phyloP scores from a whole-genome alignment of 495 filamentous ascomycete species.

The Podospora appendiculata region DNA sequence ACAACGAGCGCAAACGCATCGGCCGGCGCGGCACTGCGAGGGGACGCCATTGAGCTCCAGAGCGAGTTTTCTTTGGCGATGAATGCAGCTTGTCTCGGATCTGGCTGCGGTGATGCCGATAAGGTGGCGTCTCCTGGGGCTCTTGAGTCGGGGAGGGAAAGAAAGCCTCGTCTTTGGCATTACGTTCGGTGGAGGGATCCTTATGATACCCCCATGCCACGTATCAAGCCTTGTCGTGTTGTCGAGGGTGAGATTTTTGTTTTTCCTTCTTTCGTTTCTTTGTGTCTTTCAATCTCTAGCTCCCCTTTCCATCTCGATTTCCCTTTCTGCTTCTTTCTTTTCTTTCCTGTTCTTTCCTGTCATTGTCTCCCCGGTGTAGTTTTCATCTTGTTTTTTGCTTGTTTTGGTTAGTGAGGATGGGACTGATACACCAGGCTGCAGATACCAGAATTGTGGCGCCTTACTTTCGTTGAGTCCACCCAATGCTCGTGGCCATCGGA shows the following conservation, averaged over 20 bases:
- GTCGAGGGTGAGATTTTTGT: neutral
- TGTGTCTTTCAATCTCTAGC: neutral
- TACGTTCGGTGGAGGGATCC: conserved; percentile 16
- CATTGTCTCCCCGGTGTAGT: neutral
- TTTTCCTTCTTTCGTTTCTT: neutral
- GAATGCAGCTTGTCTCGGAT: neutral
- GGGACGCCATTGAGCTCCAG: conserved; percentile 8
- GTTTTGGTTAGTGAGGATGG: too few species aligned
- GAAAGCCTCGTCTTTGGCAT: conserved; percentile 9
- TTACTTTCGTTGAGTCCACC: too few species aligned
- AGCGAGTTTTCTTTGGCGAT: too few species aligned
- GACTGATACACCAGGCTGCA: too few species aligned
- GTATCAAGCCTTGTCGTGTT: neutral
- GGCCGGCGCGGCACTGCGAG: neutral
- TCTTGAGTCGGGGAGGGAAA: neutral
- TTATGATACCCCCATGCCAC: neutral
- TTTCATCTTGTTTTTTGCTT: too few species aligned
- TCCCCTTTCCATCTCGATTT: neutral
- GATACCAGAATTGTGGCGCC: too few species aligned
- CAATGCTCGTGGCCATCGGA: too few species aligned
- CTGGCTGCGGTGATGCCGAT: neutral
- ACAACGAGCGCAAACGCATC: neutral
- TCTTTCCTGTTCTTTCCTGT: neutral
- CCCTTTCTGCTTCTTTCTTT: neutral
- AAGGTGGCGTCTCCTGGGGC: neutral